Evolutionary conservation across 371 early-diverging fungal species (phyloP), one percentile per base, ranked within the genome.

Genomic region (Basidiobolus heterosporus): DNA sequence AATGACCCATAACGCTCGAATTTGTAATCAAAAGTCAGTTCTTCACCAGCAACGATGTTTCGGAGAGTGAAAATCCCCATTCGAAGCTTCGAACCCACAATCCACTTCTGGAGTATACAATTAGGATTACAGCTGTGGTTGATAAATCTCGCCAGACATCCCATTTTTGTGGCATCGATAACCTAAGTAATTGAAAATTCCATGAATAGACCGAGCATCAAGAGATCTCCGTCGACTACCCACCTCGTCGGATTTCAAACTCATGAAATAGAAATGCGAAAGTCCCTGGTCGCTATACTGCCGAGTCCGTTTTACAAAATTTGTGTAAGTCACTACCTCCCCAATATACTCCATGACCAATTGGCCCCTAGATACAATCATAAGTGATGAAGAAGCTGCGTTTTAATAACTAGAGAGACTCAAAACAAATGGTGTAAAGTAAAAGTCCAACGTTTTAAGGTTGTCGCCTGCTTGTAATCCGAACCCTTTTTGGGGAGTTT

Each of bases 331-430:
- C 18, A 98, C 74, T 1, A 96, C 86, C 58, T 98, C 98, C 21
- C 98, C 98, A 51, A 84, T 74, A 60, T 98, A 98, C 63, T 98
- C 96, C 72, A 91, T 85, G 41, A 98, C 78, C 61, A 96, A 93
- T 20, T 60, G 48, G 15, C 67, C 74, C 3, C 64, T 61, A 41
- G 43, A 11, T 49, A 36, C 41, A 21, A 18, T 7, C 30, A 20
- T 38, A 19, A 20, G 22, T 54, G 21, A 19, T 41, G n/a, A n/a
- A n/a, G n/a, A n/a, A n/a, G n/a, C n/a, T n/a, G 6, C 4, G 18
- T 24, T 13, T 19, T 19, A 44, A 7, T 42, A 43, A 11, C 36
- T 24, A 22, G 2, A 8, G 30, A 38, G 17, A 38, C 16, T 17
- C 39, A 18, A 16, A 24, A 16, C 2, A 16, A 19, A 24, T 15